A percentile compares a stretch with the other conserved stretches of the same genome.
phyloP scores from a whole-genome alignment of 2,329 filamentous ascomycete species.

The Diaporthe batatas region DNA sequence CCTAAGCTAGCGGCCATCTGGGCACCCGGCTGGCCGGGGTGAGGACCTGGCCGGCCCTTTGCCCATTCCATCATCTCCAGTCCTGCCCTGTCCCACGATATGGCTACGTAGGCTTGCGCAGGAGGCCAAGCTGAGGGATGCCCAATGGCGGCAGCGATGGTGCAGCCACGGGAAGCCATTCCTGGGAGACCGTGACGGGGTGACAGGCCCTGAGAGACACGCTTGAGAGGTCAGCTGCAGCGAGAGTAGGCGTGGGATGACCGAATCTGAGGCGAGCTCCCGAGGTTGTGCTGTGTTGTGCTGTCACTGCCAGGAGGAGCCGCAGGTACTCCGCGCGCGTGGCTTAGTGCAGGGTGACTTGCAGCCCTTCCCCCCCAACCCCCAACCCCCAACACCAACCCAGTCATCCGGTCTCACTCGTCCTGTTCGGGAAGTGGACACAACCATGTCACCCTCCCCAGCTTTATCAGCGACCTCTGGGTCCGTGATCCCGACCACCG shows the following conservation, averaged over 20 bases:
- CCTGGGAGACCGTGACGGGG: conserved; percentile 28
- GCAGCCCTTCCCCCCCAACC: neutral
- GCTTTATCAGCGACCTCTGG: conserved; percentile 28
- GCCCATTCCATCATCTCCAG: conserved; percentile 18
- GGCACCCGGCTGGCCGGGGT: conserved; percentile 22
- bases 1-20: conserved; percentile 7
- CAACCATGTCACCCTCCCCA: conserved; percentile 31
- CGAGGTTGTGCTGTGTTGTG: conserved; percentile 27
- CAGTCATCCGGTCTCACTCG: conserved; percentile 23
- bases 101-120: neutral
- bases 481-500: conserved; percentile 33
- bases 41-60: conserved; percentile 25
- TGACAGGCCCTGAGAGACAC: conserved; percentile 17
- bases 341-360: conserved; percentile 17
- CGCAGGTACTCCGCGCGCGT: conserved; percentile 17
- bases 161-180: conserved; percentile 22
- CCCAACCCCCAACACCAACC: neutral
- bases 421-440: conserved; percentile 24
- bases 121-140: conserved; percentile 27
- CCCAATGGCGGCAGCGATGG: conserved; percentile 24
- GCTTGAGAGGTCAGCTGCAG: conserved; percentile 27
- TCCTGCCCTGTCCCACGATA: neutral
- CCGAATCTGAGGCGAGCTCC: conserved; percentile 30
- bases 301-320: conserved; percentile 18
- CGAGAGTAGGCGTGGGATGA: conserved; percentile 19